These are phyloP conservation scores for Helicocarpus griseus DNA, from an alignment of 2,329 filamentous ascomycete species.

Conservation along the genomic window DNA sequence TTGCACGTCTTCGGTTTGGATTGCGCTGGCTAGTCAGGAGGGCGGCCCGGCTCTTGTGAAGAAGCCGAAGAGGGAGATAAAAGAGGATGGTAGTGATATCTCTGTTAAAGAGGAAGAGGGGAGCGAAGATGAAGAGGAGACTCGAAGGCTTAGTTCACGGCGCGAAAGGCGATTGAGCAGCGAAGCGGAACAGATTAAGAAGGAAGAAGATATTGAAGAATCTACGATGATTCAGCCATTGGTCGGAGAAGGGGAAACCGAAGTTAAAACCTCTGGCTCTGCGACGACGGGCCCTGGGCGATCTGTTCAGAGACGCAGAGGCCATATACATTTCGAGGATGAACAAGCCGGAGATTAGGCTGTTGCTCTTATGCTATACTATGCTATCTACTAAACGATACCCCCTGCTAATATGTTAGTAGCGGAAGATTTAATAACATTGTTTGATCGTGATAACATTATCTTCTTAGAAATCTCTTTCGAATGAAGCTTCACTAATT, in stretches of 20 bases:
- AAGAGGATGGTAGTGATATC: conserved; percentile 3
- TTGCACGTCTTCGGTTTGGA: conserved; percentile 58
- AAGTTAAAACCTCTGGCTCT: conserved; percentile 11
- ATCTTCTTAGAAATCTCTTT: no score
- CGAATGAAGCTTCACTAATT: no score
- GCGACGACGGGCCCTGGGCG: conserved; percentile 1
- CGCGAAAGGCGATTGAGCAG: conserved; percentile 2
- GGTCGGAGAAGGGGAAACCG: conserved; percentile 12
- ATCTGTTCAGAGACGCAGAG: conserved; percentile 4
- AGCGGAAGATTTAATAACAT: no score
- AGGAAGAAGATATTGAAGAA: conserved; percentile 22
- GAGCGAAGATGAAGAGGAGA: conserved; percentile 9
- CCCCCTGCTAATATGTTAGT: no score
- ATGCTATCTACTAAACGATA: not conserved
- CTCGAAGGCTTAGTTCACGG: not conserved
- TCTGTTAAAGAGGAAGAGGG: conserved; percentile 18
- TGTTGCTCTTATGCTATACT: not conserved
- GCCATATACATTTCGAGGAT: conserved; percentile 3
- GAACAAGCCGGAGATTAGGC: not conserved
- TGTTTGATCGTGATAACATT: no score
- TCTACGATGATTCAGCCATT: conserved; percentile 16
- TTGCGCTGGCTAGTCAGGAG: conserved; percentile 36
- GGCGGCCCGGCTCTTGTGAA: no score
- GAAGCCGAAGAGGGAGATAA: conserved; percentile 8
- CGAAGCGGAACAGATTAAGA: conserved; percentile 14